A percentile compares a stretch with the other conserved stretches of the same genome.
phyloP scores from a whole-genome alignment of 306 rosid genomes.

The Crataegus laevigata region DNA sequence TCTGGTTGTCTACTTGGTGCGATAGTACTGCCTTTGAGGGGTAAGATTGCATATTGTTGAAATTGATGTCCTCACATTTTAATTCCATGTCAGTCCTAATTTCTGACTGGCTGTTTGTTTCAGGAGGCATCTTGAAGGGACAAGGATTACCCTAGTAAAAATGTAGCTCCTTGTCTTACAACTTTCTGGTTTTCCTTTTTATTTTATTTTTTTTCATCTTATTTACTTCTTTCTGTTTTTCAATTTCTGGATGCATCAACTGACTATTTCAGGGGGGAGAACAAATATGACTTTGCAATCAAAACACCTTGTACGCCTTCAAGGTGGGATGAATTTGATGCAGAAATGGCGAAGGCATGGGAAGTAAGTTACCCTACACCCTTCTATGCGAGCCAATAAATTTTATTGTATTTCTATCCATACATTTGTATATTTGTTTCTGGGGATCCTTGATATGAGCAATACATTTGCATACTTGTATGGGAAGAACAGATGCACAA shows the following conservation, averaged over 20 bases:
- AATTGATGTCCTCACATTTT: constrained; percentile 8
- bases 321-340: constrained; percentile 91
- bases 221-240: background rate
- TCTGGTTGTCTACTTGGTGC: constrained; percentile 96
- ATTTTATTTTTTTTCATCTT: background rate
- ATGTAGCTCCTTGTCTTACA: constrained; percentile 34
- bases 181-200: constrained; percentile 2
- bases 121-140: constrained; percentile 98
- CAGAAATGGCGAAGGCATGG: constrained; percentile 90
- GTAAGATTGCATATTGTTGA: constrained; percentile 31
- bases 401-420: background rate
- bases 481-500: background rate
- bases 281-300: constrained; percentile 82
- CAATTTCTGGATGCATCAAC: constrained; percentile 2
- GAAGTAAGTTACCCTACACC: constrained; percentile 52
- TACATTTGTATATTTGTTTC: background rate
- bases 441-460: background rate
- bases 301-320: constrained; percentile 81
- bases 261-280: constrained; percentile 53
- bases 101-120: constrained; percentile 27
- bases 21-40: constrained; percentile 80
- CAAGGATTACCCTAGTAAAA: constrained; percentile 74
- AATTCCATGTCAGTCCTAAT: constrained; percentile 21
- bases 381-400: background rate
- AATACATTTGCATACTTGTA: background rate